Base-by-base conservation (phyloP, 805 yeast genomes). In the Candida fluviatilis region DNA sequence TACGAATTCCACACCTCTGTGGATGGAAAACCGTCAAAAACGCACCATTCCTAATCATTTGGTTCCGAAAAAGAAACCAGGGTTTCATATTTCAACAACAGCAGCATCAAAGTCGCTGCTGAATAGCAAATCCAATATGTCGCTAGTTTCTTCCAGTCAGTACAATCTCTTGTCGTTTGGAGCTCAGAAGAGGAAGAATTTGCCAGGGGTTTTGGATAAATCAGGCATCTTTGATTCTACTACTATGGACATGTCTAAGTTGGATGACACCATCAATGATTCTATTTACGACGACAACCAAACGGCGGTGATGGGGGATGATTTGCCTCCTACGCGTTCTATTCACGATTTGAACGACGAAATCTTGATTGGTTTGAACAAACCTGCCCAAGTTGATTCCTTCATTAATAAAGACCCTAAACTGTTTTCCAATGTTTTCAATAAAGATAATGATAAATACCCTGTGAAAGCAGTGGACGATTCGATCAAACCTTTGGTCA, bases 311-410 rank as follows among this genome's bases (percentile, higher is more conserved):
- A 59, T 33, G 71, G 35, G 19, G 14, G 35, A 63, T 26, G 78
- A 74, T 41, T 43, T 61, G 25, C 81, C 80, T 8, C 82, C 82
- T 1, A 51, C 64, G 4, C 56, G 69, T 41, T 75, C 81, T 3
- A 59, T 76, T 18, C 71, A 66, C 43, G 82, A 76, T 46, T 60
- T 73, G 39, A 65, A 62, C 34, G 69, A 69, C 34, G 72, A 70
- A 36, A 66, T 69, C 5, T 60, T 66, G 21, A 53, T 62, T 11
- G 55, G 66, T 4, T 51, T 60, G 34, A 59, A 58, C 34, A 60
- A 61, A 23, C 71, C 70, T 5, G 58, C 58, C 10, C 49, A 58
- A 12, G 53, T 57, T 13, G 68, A 64, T 30, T 66, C 74, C 2
- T 65, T 73, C 43, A 61, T 69, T 29, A 61, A 61, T 40, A 67